Conservation (phyloP, 352 stramenopile genomes). For the Phytopythium vexans region DNA sequence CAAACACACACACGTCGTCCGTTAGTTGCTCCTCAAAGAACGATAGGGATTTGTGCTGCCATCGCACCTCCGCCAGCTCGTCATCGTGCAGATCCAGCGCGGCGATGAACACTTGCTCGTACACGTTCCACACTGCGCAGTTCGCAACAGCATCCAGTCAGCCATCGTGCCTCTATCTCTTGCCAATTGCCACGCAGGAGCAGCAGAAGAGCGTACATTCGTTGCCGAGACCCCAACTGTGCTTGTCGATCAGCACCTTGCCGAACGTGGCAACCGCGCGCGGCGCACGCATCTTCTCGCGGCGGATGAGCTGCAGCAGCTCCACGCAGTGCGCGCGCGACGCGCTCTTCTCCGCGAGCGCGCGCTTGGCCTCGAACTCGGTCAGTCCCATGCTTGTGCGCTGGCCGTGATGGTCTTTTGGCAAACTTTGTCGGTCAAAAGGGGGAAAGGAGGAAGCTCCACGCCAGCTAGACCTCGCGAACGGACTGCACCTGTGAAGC, state of each 20-base stretch:
- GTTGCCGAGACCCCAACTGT: constrained; percentile 50
- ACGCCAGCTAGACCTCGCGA: too few relatives aligned
- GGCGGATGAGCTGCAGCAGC: constrained; percentile 50
- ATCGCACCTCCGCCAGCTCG: constrained; percentile 32
- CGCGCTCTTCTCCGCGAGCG: constrained; percentile 27
- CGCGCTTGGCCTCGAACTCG: constrained; percentile 45
- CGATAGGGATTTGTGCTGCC: neutral
- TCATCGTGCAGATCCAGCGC: constrained; percentile 62
- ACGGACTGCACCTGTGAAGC: too few relatives aligned
- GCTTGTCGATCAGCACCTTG: constrained; percentile 39
- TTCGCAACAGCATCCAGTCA: constrained; percentile 3
- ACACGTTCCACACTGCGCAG: constrained; percentile 49
- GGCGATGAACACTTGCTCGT: constrained; percentile 65
- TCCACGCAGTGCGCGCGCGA: constrained; percentile 31
- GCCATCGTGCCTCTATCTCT: constrained; percentile 5
- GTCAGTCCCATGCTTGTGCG: constrained; percentile 22
- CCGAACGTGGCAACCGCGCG: constrained; percentile 36
- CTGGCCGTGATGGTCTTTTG: too few relatives aligned
- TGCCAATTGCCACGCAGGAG: too few relatives aligned
- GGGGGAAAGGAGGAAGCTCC: too few relatives aligned
- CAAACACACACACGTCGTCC: constrained; percentile 7
- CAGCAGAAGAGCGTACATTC: constrained; percentile 23
- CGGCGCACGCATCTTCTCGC: constrained; percentile 54
- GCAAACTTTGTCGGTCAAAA: too few relatives aligned
- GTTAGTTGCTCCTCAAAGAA: neutral